phyloP scores from a whole-genome alignment of 2,329 filamentous ascomycete genomes.

The Calonectria ilicicola region DNA sequence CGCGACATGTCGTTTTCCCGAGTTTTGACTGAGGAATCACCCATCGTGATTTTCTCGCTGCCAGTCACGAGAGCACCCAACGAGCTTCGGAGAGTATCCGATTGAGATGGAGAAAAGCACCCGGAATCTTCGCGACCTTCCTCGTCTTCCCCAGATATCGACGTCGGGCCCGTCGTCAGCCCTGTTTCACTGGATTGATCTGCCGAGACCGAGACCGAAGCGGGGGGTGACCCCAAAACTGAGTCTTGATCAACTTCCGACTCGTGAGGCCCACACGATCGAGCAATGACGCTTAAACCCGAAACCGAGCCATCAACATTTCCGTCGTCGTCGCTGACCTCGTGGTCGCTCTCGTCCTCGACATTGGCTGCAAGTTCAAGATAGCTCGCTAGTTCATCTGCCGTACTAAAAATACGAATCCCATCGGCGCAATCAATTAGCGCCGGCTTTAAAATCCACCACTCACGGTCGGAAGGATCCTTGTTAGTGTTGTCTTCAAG shows the following conservation, averaged over 20 bases:
- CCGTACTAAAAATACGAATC: slow-evolving; percentile 53
- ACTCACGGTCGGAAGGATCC: slow-evolving; percentile 44
- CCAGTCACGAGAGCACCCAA: slow-evolving; percentile 48
- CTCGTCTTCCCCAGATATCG: not conserved
- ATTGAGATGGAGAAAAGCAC: slow-evolving; percentile 37
- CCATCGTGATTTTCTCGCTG: slow-evolving; percentile 35
- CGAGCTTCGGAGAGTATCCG: slow-evolving; percentile 41
- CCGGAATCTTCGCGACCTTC: not conserved
- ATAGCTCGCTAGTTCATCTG: slow-evolving; percentile 49
- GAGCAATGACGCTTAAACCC: not conserved
- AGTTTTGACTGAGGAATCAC: not conserved
- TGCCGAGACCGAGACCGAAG: not conserved
- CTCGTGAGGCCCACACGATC: not conserved
- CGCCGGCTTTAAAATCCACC: slow-evolving; percentile 56
- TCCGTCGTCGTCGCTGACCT: not conserved
- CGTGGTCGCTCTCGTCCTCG: slow-evolving; percentile 41
- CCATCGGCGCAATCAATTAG: slow-evolving; percentile 54
- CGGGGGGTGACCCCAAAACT: not conserved
- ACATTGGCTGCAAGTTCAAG: slow-evolving; percentile 51
- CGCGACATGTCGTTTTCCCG: slow-evolving; percentile 20
- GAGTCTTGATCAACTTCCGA: not conserved
- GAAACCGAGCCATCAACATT: not conserved
- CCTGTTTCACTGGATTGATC: not conserved
- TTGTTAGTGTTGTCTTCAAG: slow-evolving; percentile 49
- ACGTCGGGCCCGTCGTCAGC: not conserved